Base-by-base conservation (phyloP, 768 basidiomycete species). In the Strobilomyces dryophilus region DNA sequence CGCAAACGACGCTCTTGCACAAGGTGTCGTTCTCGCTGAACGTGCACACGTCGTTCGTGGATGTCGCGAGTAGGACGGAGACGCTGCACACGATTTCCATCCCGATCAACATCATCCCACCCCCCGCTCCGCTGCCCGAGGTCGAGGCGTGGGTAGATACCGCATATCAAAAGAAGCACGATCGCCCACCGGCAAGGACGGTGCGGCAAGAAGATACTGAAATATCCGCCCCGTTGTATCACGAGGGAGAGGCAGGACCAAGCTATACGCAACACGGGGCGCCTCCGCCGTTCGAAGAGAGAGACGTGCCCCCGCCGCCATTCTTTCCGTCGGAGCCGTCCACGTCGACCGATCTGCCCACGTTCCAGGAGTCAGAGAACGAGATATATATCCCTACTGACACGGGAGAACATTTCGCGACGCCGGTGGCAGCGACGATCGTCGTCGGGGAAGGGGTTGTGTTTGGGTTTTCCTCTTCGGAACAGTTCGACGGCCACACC, bases 151-250 rank as follows among this genome's bases (percentile, higher is more conserved):
- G 81, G 49, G 69, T 89, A 20, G 88, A 88, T 55, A 78, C 76
- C 29, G 88, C 87, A 8, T 93, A 93, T 68, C 83, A 81, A 61
- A 93, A 93, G 76, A 93, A 93, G 66, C 90, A 92, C 60, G 91
- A 93, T 61, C 79, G 80, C 3, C 91, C 91, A 8, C 91, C 91
- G 2, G 66, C 76, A 4, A 81, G 74, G 62, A 93, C 91, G 0
- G 78, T 83, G 35, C 75, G 91, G 48, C 71, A 78, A 35, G 88
- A 89, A 51, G 91, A 92, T 47, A 54, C 57, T 15, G 89, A 90
- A 34, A 61, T 72, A 32, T 73, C 74, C 3, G 80, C 79, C 10
- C 88, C 87, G 40, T 76, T 77, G 61, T 89, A 89, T 65, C 80
- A 83, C 15, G 82, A 81, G 61, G 81, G 82, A 54, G 82, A 83